phyloP scores from a whole-genome alignment of 1,139 yeast species.

The Diutina catenulata region DNA sequence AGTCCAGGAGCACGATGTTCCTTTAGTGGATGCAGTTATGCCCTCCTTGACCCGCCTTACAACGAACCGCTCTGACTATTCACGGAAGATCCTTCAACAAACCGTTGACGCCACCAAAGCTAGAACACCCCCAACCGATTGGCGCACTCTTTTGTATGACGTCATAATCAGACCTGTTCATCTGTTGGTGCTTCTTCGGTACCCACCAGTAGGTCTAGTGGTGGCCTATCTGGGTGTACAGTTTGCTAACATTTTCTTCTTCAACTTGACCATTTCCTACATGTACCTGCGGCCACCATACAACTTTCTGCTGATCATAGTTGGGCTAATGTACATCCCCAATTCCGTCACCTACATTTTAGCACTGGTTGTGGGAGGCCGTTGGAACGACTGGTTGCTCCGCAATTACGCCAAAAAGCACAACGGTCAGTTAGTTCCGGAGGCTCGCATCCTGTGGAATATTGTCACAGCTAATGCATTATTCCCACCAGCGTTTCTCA shows the following conservation, averaged over 20 bases:
- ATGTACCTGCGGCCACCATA: constrained; percentile 57
- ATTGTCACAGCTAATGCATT: constrained; percentile 50
- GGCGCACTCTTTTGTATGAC: constrained; percentile 18
- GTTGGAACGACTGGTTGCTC: constrained; percentile 60
- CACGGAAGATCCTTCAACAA: constrained; percentile 18
- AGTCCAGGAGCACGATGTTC: constrained; percentile 16
- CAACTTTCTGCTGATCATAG: constrained; percentile 48
- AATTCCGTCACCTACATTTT: constrained; percentile 67
- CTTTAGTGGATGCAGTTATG: constrained; percentile 25
- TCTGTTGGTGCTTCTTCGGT: constrained; percentile 39
- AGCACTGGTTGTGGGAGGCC: constrained; percentile 69
- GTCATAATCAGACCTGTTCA: constrained; percentile 35
- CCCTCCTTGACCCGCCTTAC: constrained; percentile 26
- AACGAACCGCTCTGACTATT: constrained; percentile 24
- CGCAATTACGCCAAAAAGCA: constrained; percentile 40
- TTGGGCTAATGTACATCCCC: constrained; percentile 74
- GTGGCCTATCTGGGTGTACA: constrained; percentile 55
- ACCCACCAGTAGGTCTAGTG: constrained; percentile 66
- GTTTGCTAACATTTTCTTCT: constrained; percentile 58
- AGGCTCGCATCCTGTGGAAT: constrained; percentile 69
- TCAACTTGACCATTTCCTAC: constrained; percentile 64
- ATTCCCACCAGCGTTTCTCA: constrained; percentile 54
- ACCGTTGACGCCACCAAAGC: constrained; percentile 10
- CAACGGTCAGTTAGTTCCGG: constrained; percentile 61
- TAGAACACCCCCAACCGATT: no score